Evolutionary conservation across 768 basidiomycete genomes (phyloP), one percentile per base, ranked within the genome.

Genomic region (Tremella yokohamensis): DNA sequence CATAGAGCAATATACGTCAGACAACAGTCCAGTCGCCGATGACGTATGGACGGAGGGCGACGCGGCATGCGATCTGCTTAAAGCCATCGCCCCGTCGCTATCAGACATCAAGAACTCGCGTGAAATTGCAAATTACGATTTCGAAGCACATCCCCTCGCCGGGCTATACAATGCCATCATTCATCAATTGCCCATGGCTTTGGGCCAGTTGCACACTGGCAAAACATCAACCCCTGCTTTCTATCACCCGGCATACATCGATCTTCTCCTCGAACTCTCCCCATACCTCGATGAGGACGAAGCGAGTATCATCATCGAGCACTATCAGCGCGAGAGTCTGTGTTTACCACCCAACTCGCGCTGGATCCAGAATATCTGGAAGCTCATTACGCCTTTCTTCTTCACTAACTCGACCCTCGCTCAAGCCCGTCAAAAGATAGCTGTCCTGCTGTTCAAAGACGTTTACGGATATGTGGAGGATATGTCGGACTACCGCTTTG

Each of bases 301-400:
- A 18, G 72, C 74, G 1, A 51, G 60, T 3, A 57, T 64, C 4
- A 68, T 77, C 22, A 62, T 76, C 50, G 70, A 76, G 16, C 72
- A 65, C 54, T 77, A 75, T 57, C 54, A 70, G 47, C 55, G 57
- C 8, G 73, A 74, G 49, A 70, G 67, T 16, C 61, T 74, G 0
- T 78, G 75, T 57, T 48, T 74, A 25, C 78, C 76, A 2, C 67
- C 70, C 48, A 69, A 70, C 13, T 55, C 62, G 3, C 67, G 66
- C 49, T 78, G 76, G 77, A 70, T 75, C 34, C 61, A 65, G 8
- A 77, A 78, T 42, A 65, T 77, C 49, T 65, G 70, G 63, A 68
- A 70, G 37, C 62, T 78, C 39, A 49, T 74, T 20, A 57, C 68
- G 15, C 64, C 62, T 3, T 75, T 76, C 62, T 73, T 64, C 49